Conservation (phyloP, 2,329 filamentous ascomycete genomes). For the Myriosclerotinia scirpicola region DNA sequence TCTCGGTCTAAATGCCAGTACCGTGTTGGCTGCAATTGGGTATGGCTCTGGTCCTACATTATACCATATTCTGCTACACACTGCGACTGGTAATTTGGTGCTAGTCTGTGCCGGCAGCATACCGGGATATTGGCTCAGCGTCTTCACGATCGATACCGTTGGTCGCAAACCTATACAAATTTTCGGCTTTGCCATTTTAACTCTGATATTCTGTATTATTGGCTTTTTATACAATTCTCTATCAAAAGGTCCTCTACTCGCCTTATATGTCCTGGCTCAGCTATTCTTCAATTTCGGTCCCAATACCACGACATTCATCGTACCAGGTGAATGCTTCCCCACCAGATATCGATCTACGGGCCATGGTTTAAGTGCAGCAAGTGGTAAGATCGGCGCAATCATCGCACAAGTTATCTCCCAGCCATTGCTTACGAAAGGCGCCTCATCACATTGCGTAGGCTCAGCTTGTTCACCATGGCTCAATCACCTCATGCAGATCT, state of each 20-base stretch:
- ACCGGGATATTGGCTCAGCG: constrained; percentile 77
- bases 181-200: constrained; percentile 60
- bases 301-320: constrained; percentile 65
- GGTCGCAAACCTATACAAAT: constrained; percentile 77
- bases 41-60: constrained; percentile 63
- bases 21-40: constrained; percentile 71
- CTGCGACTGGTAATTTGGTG: constrained; percentile 75
- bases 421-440: constrained; percentile 59
- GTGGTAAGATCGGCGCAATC: constrained; percentile 68
- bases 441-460: constrained; percentile 50
- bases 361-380: constrained; percentile 65
- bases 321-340: constrained; percentile 64
- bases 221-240: constrained; percentile 59
- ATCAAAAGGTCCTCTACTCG: constrained; percentile 52
- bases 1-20: constrained; percentile 72
- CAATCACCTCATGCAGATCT: constrained; percentile 73
- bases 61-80: constrained; percentile 69
- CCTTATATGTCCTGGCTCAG: constrained; percentile 62
- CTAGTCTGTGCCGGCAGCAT: constrained; percentile 74
- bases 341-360: constrained; percentile 62
- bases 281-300: constrained; percentile 68
- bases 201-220: constrained; percentile 60
- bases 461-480: constrained; percentile 59
- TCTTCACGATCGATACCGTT: constrained; percentile 70
- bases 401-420: constrained; percentile 65